Base-by-base conservation (phyloP, 441 rosid species). In the Flueggea neowawraea region DNA sequence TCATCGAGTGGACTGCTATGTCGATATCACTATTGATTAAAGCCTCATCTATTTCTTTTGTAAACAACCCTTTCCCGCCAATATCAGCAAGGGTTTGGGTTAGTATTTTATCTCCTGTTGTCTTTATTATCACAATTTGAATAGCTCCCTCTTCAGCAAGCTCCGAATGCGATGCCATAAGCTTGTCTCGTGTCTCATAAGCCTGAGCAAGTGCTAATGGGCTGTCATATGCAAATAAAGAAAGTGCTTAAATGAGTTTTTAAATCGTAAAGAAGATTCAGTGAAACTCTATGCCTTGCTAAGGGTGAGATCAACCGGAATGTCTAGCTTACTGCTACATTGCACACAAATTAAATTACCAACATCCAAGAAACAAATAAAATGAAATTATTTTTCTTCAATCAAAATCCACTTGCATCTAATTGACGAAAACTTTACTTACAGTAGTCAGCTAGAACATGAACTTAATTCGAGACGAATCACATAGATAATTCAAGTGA, bases 141-240 rank as follows among this genome's bases (percentile, higher is more conserved):
- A 95, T 84, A 39, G 97, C 98, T 62, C 98, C 95, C 61, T 95
- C 97, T 77, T 91, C 90, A 7, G 87, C 80, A 51, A 95, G 85
- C 68, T 91, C 98, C 0, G 88, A 82, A 66, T 95, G 96, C 54
- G 67, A 55, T 1, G 85, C 80, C 86, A 75, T 84, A 64, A 95
- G 95, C 67, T 91, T 91, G 58, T 76, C 82, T 45, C 89, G 77
- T 5, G 99, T 95, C 83, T 95, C 96, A 33, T 87, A 78, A 63
- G 99, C 97, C 72, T 95, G 97, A 62, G 99, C 97, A 68, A 95
- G 96, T 52, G 97, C 99, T 54, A 95, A 77, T 12, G 99, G 99
- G 78, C 99, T 95, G 86, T 65, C 82, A 82, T 71, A 73, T 68
- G 78, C 33, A 65, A 55, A 54, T 61, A 54, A 75, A 69, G 61